Evolutionary conservation across 1,284 basidiomycete genomes (phyloP), one percentile per base, ranked within the genome.

Genomic region (Anthracocystis walkeri): DNA sequence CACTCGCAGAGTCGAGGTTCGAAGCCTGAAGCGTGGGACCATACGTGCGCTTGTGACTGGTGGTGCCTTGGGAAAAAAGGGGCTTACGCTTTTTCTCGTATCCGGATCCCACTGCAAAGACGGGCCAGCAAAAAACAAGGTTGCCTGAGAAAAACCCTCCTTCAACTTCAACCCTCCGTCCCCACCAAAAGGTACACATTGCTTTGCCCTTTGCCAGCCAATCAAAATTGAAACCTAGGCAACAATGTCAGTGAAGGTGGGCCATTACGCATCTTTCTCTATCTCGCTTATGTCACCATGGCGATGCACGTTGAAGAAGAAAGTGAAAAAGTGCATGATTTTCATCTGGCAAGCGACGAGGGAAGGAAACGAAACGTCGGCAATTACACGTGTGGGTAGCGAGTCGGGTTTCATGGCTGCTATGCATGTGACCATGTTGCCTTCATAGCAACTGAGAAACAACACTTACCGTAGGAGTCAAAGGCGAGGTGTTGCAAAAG

Each of bases 11-110:
- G 29, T 46, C 58, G 64, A 56, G 27, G 16, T 10, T 62, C 65
- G 65, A 68, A 45, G 46, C 40, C 44, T 42, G 23, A 11, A 50
- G 51, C 55, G 65, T 62, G 63, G 56, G 63, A 59, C 40, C 42
- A 41, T n/a, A 25, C 16, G n/a, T 29, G 48, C 16, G 45, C 18
- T 41, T 49, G 44, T 27, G 45, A 27, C 35, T 16, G 44, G 53
- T 16, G n/a, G 50, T 18, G 11, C 33, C 54, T 44, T 45, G 41
- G 63, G 53, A 65, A n/a, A 52, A 50, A n/a, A 29, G 45, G 44
- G 55, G 49, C 46, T 58, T 40, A 11, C 8, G 25, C 14, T 14
- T 38, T 38, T 38, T 14, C 35, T 38, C 12, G 35, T 14, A 38
- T 27, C 45, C 45, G 45, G n/a, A 49, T 16, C 12, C 35, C 35